Conservation (phyloP, 768 basidiomycete species). For the Trametes elegans region DNA sequence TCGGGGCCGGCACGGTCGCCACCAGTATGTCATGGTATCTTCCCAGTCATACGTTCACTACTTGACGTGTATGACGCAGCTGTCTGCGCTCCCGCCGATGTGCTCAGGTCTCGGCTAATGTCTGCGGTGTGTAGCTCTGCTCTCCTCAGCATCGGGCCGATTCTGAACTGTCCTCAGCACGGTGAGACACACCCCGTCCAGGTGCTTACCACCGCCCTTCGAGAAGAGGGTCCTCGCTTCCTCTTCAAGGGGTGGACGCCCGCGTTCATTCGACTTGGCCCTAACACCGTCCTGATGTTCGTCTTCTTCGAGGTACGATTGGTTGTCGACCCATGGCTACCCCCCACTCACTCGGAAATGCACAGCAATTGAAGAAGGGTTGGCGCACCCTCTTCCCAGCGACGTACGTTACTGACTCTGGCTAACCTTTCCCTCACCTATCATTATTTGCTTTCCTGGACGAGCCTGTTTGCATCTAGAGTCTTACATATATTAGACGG, state of each 20-base stretch:
- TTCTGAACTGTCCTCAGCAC: conserved; percentile 40
- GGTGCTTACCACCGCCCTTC: conserved; percentile 57
- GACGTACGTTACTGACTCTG: conserved; percentile 7
- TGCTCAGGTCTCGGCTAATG: conserved; percentile 76
- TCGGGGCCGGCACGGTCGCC: conserved; percentile 70
- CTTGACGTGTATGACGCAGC: conserved; percentile 40
- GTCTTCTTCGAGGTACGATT: conserved; percentile 76
- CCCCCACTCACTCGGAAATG: background rate
- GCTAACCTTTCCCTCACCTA: background rate
- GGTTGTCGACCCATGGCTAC: background rate
- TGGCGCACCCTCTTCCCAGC: conserved; percentile 42
- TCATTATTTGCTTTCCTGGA: conserved; percentile 15
- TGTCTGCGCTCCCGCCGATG: conserved; percentile 77
- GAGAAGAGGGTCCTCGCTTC: conserved; percentile 73
- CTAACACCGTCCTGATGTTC: conserved; percentile 82
- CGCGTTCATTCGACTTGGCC: conserved; percentile 79
- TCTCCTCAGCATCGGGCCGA: background rate
- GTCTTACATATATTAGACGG: too few relatives aligned
- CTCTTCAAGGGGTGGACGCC: conserved; percentile 91
- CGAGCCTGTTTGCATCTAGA: conserved; percentile 6
- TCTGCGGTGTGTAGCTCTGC: conserved; percentile 51
- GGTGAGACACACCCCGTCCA: conserved; percentile 45
- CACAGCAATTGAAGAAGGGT: conserved; percentile 67
- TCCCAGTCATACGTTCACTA: background rate
- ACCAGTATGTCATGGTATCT: conserved; percentile 52